Evolutionary conservation across 345 rosid species (phyloP).

Genomic region (Arabidopsis suecica): DNA sequence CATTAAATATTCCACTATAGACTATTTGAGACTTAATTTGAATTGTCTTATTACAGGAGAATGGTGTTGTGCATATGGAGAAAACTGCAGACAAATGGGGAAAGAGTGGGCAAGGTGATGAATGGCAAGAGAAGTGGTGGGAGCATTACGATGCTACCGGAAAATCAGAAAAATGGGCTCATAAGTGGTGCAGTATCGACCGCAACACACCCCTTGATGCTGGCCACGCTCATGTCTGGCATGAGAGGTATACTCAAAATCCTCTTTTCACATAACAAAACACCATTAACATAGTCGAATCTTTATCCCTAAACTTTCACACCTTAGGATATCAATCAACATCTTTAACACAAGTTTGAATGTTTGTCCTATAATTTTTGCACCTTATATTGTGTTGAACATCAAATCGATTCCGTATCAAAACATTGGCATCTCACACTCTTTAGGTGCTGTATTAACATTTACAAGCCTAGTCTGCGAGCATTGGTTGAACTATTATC

Average conservation of each 20-base stretch:
- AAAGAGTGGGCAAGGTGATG: conserved; percentile 79
- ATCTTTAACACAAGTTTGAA: neutral
- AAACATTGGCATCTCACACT: neutral
- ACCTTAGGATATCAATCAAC: neutral
- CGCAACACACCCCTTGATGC: conserved; percentile 74
- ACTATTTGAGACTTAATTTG: neutral
- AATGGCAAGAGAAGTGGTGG: conserved; percentile 97
- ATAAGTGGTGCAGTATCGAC: conserved; percentile 95
- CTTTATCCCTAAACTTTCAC: too few relatives aligned
- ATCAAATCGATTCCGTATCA: neutral
- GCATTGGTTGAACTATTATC: neutral
- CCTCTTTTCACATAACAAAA: conserved; percentile 4
- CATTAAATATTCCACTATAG: too few relatives aligned
- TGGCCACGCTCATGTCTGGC: conserved; percentile 99
- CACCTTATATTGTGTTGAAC: neutral
- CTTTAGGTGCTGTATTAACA: neutral
- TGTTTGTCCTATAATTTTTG: too few relatives aligned
- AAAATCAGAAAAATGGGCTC: conserved; percentile 92
- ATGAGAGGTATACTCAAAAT: conserved; percentile 69
- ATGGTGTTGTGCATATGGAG: conserved; percentile 78
- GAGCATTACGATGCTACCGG: conserved; percentile 90
- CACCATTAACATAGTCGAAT: conserved; percentile 3
- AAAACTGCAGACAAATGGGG: conserved; percentile 99
- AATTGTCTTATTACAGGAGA: conserved; percentile 51
- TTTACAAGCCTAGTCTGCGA: neutral